These are phyloP conservation scores for Botrytis galanthina DNA, from an alignment of 2,329 filamentous ascomycete genomes.

Conservation along the genomic window DNA sequence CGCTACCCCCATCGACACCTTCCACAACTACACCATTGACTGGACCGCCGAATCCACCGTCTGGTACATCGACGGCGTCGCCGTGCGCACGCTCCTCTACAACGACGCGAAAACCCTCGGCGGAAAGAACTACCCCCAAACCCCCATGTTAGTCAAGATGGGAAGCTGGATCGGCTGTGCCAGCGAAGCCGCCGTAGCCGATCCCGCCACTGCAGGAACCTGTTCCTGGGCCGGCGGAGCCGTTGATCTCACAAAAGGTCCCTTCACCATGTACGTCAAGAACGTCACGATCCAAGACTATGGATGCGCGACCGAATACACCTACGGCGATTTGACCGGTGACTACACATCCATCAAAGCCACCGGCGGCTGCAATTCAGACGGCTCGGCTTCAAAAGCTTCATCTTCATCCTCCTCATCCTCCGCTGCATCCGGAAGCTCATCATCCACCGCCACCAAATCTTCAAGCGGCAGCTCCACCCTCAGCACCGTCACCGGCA, in stretches of 20 bases:
- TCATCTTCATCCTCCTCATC: background rate
- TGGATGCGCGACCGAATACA: slow-evolving; percentile 49
- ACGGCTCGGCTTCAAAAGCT: background rate
- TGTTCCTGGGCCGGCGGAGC: slow-evolving; percentile 66
- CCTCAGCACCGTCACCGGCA: slow-evolving; percentile 9
- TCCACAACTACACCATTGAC: slow-evolving; percentile 66
- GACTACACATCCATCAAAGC: slow-evolving; percentile 48
- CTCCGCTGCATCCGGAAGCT: background rate
- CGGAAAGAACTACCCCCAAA: slow-evolving; percentile 63
- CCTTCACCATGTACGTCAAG: slow-evolving; percentile 53
- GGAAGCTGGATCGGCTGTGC: slow-evolving; percentile 51
- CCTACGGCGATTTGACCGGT: slow-evolving; percentile 49
- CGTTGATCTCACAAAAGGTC: slow-evolving; percentile 45
- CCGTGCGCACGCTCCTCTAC: slow-evolving; percentile 48
- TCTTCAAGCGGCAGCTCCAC: background rate
- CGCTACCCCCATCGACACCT: slow-evolving; percentile 39
- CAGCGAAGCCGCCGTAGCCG: slow-evolving; percentile 41
- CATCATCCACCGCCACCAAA: background rate
- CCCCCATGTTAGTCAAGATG: slow-evolving; percentile 65
- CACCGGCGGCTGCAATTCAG: slow-evolving; percentile 29
- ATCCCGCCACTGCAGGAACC: slow-evolving; percentile 52
- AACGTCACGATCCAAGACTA: slow-evolving; percentile 51
- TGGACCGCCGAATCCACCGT: slow-evolving; percentile 59
- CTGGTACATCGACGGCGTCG: slow-evolving; percentile 57
- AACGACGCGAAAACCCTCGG: slow-evolving; percentile 46